Conservation (phyloP, 129 eudicot genomes). For the Silybum marianum region DNA sequence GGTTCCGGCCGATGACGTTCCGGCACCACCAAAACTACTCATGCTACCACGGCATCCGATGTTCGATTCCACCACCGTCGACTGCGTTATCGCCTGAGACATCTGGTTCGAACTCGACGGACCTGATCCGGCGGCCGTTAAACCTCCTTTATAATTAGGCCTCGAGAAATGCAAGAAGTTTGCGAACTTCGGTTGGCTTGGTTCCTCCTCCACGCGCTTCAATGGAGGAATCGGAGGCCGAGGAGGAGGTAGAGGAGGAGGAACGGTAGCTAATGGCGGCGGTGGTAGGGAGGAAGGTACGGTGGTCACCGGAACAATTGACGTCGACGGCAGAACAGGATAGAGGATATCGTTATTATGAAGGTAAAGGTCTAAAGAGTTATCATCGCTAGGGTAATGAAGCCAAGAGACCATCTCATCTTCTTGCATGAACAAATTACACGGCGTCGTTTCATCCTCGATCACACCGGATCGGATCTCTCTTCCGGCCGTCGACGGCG, state of each 20-base stretch:
- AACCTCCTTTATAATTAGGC: conserved; percentile 17
- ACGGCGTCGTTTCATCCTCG: conserved; percentile 37
- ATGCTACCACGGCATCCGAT: conserved; percentile 13
- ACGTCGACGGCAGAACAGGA: conserved; percentile 30
- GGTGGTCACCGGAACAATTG: conserved; percentile 19
- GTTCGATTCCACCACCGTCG: conserved; percentile 59
- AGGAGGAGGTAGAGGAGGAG: conserved; percentile 22
- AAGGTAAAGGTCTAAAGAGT: conserved; percentile 63
- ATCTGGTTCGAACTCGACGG: conserved; percentile 31
- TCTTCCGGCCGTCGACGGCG: conserved; percentile 29
- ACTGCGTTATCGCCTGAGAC: conserved; percentile 26
- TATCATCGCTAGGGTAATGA: conserved; percentile 62
- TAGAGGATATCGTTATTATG: conserved; percentile 47
- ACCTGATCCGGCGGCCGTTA: conserved; percentile 28
- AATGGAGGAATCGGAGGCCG: conserved; percentile 49
- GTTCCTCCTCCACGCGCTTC: conserved; percentile 32
- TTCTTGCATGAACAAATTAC: conserved; percentile 60
- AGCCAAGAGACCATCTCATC: conserved; percentile 77
- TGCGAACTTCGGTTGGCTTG: conserved; percentile 18
- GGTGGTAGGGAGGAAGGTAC: conserved; percentile 23
- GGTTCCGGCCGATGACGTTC: conserved; percentile 28
- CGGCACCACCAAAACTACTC: conserved; percentile 26
- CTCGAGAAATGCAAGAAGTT: conserved; percentile 56
- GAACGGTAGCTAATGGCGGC: not conserved
- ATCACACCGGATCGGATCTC: conserved; percentile 40